Base-by-base conservation (phyloP, 140 eudicot genomes). In the Bidens hawaiensis region DNA sequence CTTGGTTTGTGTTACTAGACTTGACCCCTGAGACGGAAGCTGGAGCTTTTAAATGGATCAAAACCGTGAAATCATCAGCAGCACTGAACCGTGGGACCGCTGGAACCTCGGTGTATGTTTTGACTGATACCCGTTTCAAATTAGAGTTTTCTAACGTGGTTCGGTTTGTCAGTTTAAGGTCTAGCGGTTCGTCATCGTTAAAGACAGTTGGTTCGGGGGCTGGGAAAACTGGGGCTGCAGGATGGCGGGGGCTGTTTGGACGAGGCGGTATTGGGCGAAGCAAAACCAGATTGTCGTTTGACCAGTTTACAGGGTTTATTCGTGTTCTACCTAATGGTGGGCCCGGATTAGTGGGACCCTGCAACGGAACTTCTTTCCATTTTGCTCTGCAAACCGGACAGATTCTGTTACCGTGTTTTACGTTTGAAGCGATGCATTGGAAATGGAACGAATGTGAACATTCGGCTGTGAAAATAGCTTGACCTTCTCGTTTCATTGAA, bases 301-400 rank as follows among this genome's bases (percentile, higher is more conserved):
- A 52, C 81, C 82, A 81, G 30, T 60, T 81, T 3, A 73, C 70
- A 0, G 90, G 85, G 40, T 64, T 79, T 23, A 79, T 76, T 77
- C 87, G 43, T 52, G 89, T 71, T 66, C 83, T 89, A 62, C 83
- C 89, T 21, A 69, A 46, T 0, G 75, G 84, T 57, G 67, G 75
- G 28, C 77, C 77, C 30, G 76, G 61, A 67, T 33, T 48, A 1
- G 62, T 62, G 12, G 93, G 85, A 53, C 79, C 81, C 76, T 71
- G 87, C 19, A 81, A 57, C 2, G 97, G 97, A 45, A 86, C 82
- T 64, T 83, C 95, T 71, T 78, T 89, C 97, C 97, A 89, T 71
- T 70, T 78, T 30, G 97, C 88, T 71, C 95, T 80, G 74, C 97
- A 89, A 61, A 85, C 82, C 1, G 97, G 97, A 70, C 97, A 89